phyloP scores from a whole-genome alignment of 768 basidiomycete genomes.

The Tulasnella sp. region DNA sequence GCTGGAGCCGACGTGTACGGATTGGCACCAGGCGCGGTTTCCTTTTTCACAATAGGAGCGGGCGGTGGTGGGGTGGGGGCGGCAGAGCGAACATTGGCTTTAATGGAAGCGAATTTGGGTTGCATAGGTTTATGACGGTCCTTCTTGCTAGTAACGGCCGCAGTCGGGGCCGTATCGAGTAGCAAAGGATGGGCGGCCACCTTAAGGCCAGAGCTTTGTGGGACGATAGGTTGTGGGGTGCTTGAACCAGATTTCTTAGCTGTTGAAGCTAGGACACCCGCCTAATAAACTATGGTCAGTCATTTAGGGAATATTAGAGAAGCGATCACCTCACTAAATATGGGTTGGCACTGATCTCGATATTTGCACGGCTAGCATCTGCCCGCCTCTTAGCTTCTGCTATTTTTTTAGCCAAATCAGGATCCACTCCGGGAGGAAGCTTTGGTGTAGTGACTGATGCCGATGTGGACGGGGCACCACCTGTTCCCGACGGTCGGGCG shows the following conservation, averaged over 20 bases:
- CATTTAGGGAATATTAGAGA: not conserved
- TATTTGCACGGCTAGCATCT: conserved; percentile 72
- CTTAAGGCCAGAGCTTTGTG: conserved; percentile 77
- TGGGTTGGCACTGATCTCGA: conserved; percentile 74
- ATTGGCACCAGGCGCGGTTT: conserved; percentile 47
- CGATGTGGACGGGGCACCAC: conserved; percentile 38
- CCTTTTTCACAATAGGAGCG: conserved; percentile 40
- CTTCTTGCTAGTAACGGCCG: conserved; percentile 69
- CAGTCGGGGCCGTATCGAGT: conserved; percentile 58
- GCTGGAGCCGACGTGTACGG: conserved; percentile 63
- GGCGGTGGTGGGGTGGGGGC: conserved; percentile 48
- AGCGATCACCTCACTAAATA: conserved; percentile 62
- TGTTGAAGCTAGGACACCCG: conserved; percentile 52
- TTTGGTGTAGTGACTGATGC: conserved; percentile 44
- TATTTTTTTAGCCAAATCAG: conserved; percentile 39
- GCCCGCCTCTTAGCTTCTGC: conserved; percentile 85
- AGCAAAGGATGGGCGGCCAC: conserved; percentile 88
- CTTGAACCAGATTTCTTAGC: conserved; percentile 46
- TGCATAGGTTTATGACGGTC: conserved; percentile 98
- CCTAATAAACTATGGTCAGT: conserved; percentile 32
- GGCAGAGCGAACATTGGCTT: conserved; percentile 75
- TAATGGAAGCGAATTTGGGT: conserved; percentile 96
- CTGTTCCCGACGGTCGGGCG: conserved; percentile 28
- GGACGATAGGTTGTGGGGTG: conserved; percentile 50
- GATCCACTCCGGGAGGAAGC: conserved; percentile 37